phyloP scores from a whole-genome alignment of 73 alveolate species.

The Uronychia binucleata region DNA sequence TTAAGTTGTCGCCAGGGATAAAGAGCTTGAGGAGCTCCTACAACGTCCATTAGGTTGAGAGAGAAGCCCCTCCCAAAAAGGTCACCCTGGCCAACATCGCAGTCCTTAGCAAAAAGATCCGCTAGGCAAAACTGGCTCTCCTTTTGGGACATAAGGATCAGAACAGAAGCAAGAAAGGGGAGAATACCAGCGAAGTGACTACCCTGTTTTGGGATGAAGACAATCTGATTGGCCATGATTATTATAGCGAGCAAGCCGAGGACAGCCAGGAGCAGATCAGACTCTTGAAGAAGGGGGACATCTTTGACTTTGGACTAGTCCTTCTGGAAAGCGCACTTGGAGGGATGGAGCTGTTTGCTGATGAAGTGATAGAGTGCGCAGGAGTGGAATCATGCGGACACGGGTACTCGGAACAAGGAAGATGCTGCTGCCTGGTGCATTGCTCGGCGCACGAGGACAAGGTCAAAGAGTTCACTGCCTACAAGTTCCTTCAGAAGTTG shows the following conservation, averaged over 20 bases:
- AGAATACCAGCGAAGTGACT: no score
- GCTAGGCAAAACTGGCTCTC: no score
- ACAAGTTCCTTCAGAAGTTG: not conserved
- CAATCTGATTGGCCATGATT: no score
- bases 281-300: conserved; percentile 2
- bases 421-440: not conserved
- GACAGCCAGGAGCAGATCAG: not conserved
- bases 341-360: conserved; percentile 35
- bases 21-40: not conserved
- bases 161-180: no score
- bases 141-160: no score
- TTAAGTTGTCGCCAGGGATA: conserved; percentile 1
- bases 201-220: no score
- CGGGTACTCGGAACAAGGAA: not conserved
- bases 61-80: not conserved
- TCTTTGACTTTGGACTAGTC: conserved; percentile 42
- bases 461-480: not conserved
- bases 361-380: not conserved
- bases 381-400: no score
- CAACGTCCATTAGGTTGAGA: not conserved
- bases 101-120: no score
- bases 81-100: not conserved
- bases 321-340: conserved; percentile 31
- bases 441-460: not conserved
- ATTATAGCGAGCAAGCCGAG: not conserved